Percentiles rank a stretch among this genome's conserved stretches.
These are phyloP conservation scores for Amphichorda felina DNA, from an alignment of 2,329 filamentous ascomycete species.

Conservation along the genomic window DNA sequence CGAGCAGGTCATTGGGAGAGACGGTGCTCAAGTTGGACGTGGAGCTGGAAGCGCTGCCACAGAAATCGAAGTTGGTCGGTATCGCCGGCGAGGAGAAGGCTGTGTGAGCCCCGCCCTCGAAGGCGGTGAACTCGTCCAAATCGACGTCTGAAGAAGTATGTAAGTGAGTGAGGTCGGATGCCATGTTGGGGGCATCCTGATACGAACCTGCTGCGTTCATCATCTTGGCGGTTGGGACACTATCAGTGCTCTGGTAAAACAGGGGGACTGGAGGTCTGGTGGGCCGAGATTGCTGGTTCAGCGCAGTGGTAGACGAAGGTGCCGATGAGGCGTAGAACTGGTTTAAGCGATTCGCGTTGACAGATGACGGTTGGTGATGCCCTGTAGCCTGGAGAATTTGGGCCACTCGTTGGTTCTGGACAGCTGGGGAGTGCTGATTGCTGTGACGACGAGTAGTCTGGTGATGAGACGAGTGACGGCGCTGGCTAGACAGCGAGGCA, in stretches of 20 bases:
- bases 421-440: conserved; percentile 24
- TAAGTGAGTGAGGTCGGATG: conserved; percentile 16
- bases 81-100: conserved; percentile 43
- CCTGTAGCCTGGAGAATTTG: conserved; percentile 48
- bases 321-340: conserved; percentile 59
- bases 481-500: conserved; percentile 25
- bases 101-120: conserved; percentile 38
- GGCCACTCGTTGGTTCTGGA: conserved; percentile 47
- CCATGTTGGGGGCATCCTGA: neutral
- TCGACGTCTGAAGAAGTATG: conserved; percentile 35
- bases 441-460: conserved; percentile 23
- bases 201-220: conserved; percentile 30
- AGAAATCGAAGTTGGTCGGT: conserved; percentile 37
- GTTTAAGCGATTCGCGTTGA: conserved; percentile 44
- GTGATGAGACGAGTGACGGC: conserved; percentile 31
- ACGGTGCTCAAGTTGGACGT: conserved; percentile 55
- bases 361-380: conserved; percentile 36
- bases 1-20: conserved; percentile 70
- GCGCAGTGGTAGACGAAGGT: conserved; percentile 44
- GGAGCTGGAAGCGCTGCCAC: conserved; percentile 33
- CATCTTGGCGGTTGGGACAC: conserved; percentile 30
- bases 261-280: conserved; percentile 59
- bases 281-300: conserved; percentile 40
- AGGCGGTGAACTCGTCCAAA: conserved; percentile 45
- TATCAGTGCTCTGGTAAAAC: conserved; percentile 52